These are phyloP conservation scores for Venturia aucupariae DNA, from an alignment of 2,329 filamentous ascomycete species.

Conservation along the genomic window DNA sequence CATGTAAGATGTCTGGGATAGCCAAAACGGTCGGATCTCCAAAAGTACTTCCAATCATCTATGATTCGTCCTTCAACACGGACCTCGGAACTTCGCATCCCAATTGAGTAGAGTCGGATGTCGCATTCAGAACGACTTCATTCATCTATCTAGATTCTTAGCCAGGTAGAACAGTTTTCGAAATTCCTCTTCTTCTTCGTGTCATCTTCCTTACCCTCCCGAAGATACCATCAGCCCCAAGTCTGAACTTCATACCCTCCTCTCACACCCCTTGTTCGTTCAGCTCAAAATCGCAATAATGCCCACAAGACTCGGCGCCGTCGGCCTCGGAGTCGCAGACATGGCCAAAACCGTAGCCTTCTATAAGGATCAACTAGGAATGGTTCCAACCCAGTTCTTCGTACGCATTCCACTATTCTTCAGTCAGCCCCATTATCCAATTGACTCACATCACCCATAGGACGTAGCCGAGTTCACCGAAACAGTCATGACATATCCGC, in stretches of 20 bases:
- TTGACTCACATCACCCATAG: background rate
- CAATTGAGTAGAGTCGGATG: background rate
- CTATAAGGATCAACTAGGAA: background rate
- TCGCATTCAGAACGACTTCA: background rate
- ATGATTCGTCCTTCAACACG: background rate
- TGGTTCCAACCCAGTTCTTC: conserved; percentile 9
- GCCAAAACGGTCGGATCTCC: background rate
- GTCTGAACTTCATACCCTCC: no score
- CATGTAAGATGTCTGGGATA: background rate
- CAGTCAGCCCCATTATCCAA: background rate
- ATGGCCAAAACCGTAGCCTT: conserved; percentile 8
- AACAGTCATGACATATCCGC: background rate
- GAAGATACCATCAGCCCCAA: no score
- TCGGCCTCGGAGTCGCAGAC: conserved; percentile 4
- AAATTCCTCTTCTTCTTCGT: no score
- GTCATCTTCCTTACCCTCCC: background rate
- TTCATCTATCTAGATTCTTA: background rate
- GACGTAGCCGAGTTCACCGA: conserved; percentile 7
- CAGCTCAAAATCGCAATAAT: background rate
- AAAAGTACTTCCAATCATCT: background rate
- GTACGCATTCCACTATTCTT: background rate
- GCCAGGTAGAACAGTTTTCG: background rate
- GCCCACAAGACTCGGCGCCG: conserved; percentile 3
- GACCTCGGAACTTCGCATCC: background rate
- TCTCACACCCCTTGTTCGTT: no score